Evolutionary conservation across 768 basidiomycete species (phyloP).

Genomic region (Phanerodontia chrysosporium): DNA sequence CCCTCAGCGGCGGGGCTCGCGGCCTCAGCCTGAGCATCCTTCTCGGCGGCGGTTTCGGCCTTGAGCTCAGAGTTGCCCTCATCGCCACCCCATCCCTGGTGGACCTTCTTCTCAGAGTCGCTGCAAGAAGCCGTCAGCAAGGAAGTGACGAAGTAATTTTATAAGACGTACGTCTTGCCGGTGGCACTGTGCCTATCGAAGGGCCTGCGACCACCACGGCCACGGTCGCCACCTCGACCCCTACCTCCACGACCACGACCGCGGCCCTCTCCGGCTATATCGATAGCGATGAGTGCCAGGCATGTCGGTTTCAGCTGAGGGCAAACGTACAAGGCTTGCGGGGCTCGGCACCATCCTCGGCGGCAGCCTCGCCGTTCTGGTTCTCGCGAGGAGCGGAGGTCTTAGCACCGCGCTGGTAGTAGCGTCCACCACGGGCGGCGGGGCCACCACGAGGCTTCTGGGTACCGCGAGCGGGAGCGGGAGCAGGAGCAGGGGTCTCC

Average conservation of each 20-base stretch:
- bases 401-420: conserved; percentile 64
- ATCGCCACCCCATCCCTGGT: conserved; percentile 93
- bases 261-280: conserved; percentile 40
- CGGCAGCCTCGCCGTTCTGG: conserved; percentile 34
- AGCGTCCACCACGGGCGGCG: conserved; percentile 62
- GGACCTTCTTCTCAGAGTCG: conserved; percentile 93
- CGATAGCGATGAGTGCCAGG: neutral
- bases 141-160: neutral
- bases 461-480: conserved; percentile 33
- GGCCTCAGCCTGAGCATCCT: conserved; percentile 62
- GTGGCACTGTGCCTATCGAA: conserved; percentile 87
- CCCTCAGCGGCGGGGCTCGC: conserved; percentile 27
- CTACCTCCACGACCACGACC: conserved; percentile 36
- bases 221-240: conserved; percentile 44
- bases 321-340: conserved; percentile 21
- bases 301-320: conserved; percentile 2
- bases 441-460: conserved; percentile 53
- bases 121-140: conserved; percentile 33
- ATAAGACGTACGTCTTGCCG: conserved; percentile 64
- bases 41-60: conserved; percentile 69
- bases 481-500: conserved; percentile 24
- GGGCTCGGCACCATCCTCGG: conserved; percentile 26
- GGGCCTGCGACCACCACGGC: conserved; percentile 59
- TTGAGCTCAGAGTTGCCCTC: conserved; percentile 82
- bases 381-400: conserved; percentile 38